These are phyloP conservation scores for Zygosaccharomyces sapae DNA, from an alignment of 1,139 yeast genomes.

Conservation along the genomic window DNA sequence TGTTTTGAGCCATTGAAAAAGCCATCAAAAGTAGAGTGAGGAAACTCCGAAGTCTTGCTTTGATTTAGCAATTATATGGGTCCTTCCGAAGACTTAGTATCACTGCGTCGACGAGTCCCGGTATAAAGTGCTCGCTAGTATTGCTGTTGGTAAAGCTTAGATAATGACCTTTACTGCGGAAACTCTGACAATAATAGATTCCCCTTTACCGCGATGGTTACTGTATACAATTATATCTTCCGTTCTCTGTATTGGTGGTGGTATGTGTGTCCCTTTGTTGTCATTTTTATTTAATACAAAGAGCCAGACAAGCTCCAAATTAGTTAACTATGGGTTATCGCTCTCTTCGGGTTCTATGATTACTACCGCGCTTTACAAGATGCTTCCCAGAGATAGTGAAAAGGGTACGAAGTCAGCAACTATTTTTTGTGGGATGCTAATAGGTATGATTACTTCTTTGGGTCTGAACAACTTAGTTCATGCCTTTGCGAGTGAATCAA, in stretches of 20 bases:
- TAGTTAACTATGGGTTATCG: constrained; percentile 36
- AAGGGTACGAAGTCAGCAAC: constrained; percentile 40
- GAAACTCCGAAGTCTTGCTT: too few relatives aligned
- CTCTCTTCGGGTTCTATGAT: constrained; percentile 73
- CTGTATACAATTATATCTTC: constrained; percentile 32
- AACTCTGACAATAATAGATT: constrained; percentile 1
- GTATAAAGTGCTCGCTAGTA: too few relatives aligned
- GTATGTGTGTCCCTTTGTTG: constrained; percentile 32
- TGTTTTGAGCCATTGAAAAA: not conserved
- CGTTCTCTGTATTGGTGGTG: constrained; percentile 33
- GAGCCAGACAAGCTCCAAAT: constrained; percentile 24
- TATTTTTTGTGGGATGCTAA: constrained; percentile 48
- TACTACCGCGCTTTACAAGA: constrained; percentile 68
- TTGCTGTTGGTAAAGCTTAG: not conserved
- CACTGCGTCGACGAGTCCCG: too few relatives aligned
- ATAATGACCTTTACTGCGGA: not conserved
- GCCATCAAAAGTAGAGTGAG: not conserved
- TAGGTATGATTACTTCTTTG: constrained; percentile 61
- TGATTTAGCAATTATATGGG: too few relatives aligned
- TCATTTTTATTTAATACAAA: constrained; percentile 19
- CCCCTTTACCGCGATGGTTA: constrained; percentile 32
- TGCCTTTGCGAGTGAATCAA: constrained; percentile 69
- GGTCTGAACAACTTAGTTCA: constrained; percentile 63
- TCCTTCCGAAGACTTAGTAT: too few relatives aligned
- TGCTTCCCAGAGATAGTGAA: constrained; percentile 59